phyloP scores from a whole-genome alignment of 768 basidiomycete genomes.

The Boletus pseudopeckii region DNA sequence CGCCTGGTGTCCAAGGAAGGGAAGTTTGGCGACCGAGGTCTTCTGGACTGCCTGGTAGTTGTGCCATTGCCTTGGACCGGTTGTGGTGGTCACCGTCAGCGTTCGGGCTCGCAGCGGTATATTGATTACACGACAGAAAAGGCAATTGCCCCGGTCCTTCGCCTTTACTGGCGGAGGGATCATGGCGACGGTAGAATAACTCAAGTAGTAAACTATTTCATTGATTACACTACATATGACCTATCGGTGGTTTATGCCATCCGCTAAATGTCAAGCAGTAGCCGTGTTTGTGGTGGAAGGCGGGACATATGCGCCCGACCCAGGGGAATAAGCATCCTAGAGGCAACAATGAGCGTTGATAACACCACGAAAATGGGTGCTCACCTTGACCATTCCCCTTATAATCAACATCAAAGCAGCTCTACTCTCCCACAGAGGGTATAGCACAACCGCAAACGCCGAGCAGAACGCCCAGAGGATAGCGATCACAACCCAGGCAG shows the following conservation, averaged over 20 bases:
- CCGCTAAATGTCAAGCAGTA: not conserved
- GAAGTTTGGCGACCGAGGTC: slow-evolving; percentile 30
- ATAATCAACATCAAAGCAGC: slow-evolving; percentile 56
- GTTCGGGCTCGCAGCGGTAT: not conserved
- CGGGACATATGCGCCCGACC: slow-evolving; percentile 39
- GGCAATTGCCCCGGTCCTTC: slow-evolving; percentile 1
- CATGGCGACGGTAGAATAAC: not conserved
- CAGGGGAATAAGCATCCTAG: slow-evolving; percentile 42
- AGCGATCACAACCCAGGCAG: slow-evolving; percentile 78
- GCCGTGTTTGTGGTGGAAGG: not conserved
- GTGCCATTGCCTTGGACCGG: slow-evolving; percentile 23
- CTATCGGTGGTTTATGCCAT: not conserved
- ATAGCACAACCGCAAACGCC: slow-evolving; percentile 70
- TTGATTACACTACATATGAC: not conserved
- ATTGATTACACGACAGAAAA: slow-evolving; percentile 3
- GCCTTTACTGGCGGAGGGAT: too few relatives aligned
- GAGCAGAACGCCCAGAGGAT: slow-evolving; percentile 85
- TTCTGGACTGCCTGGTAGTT: slow-evolving; percentile 32
- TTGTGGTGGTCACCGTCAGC: slow-evolving; percentile 1
- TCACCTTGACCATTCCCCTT: slow-evolving; percentile 63
- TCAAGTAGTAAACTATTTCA: not conserved
- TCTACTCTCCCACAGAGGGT: slow-evolving; percentile 85
- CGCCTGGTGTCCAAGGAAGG: slow-evolving; percentile 33
- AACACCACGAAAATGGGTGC: not conserved
- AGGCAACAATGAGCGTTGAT: not conserved